Evolutionary conservation across 495 filamentous ascomycete species (phyloP).

Genomic region (Penicillium coprophilum): DNA sequence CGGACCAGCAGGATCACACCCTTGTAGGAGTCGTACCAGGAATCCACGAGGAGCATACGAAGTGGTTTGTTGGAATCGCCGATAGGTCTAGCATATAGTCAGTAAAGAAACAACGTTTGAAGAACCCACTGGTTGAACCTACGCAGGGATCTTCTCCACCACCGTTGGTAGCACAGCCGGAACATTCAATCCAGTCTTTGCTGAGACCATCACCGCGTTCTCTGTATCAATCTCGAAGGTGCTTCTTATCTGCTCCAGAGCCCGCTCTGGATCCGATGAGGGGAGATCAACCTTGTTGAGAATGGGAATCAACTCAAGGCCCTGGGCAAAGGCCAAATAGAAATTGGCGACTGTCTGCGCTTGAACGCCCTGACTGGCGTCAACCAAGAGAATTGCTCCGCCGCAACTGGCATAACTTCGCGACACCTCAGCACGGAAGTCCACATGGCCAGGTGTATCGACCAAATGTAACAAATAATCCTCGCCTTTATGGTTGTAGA

Average conservation of each 20-base stretch:
- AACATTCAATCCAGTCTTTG: conserved; percentile 90
- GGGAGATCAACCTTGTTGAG: conserved; percentile 95
- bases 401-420: conserved; percentile 94
- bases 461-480: conserved; percentile 95
- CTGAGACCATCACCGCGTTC: conserved; percentile 81
- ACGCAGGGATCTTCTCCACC: conserved; percentile 77
- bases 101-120: conserved; percentile 13
- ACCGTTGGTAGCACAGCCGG: conserved; percentile 77
- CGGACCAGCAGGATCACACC: conserved; percentile 91
- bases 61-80: conserved; percentile 72
- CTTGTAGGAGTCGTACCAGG: conserved; percentile 95
- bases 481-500: conserved; percentile 79
- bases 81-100: conserved; percentile 50
- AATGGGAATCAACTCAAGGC: conserved; percentile 80
- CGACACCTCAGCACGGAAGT: conserved; percentile 94
- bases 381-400: conserved; percentile 87
- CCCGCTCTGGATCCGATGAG: conserved; percentile 79
- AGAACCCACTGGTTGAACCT: conserved; percentile 22
- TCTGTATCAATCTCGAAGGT: conserved; percentile 86
- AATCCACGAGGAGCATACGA: conserved; percentile 87
- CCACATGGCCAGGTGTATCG: conserved; percentile 96
- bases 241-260: conserved; percentile 77
- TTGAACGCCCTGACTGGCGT: conserved; percentile 90
- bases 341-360: conserved; percentile 98
- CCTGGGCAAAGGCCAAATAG: conserved; percentile 92